phyloP scores from a whole-genome alignment of 1,284 basidiomycete species.

The Apiotrichum gracile region DNA sequence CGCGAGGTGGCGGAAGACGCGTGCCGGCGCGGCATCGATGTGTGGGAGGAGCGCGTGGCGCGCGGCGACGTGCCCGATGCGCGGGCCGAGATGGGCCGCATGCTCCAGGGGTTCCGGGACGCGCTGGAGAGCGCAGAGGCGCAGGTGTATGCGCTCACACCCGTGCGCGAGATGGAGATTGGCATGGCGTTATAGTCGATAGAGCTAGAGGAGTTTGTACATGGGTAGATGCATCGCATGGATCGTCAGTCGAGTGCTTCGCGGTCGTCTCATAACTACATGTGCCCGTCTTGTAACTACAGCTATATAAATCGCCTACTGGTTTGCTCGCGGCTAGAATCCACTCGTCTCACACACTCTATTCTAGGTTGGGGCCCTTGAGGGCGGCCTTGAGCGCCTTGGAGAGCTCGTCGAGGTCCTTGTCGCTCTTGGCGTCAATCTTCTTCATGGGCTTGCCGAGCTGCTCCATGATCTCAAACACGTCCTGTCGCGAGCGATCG shows the following conservation, averaged over 20 bases:
- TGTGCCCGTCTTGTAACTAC: no score
- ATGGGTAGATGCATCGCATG: no score
- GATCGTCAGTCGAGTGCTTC: no score
- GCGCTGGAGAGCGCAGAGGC: conserved; percentile 1
- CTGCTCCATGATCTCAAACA: conserved; percentile 72
- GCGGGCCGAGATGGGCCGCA: not conserved
- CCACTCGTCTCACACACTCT: no score
- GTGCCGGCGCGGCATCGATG: conserved; percentile 5
- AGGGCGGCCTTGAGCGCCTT: conserved; percentile 28
- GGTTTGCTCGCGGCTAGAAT: no score
- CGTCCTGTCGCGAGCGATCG: conserved; percentile 71
- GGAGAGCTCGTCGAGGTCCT: conserved; percentile 38
- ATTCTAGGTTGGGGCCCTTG: conserved; percentile 16
- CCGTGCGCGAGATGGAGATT: not conserved
- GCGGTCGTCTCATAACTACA: no score
- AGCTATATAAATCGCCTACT: no score
- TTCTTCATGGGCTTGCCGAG: conserved; percentile 55
- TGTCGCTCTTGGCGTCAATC: conserved; percentile 30
- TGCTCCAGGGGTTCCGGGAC: conserved; percentile 13
- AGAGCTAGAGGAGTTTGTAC: no score
- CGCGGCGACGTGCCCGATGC: not conserved
- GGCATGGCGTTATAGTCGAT: not conserved
- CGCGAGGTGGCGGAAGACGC: conserved; percentile 10
- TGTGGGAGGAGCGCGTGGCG: conserved; percentile 7
- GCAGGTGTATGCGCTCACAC: not conserved